These are phyloP conservation scores for Cryptosporidium andersoni DNA, from an alignment of 169 alveolate species.

Conservation along the genomic window DNA sequence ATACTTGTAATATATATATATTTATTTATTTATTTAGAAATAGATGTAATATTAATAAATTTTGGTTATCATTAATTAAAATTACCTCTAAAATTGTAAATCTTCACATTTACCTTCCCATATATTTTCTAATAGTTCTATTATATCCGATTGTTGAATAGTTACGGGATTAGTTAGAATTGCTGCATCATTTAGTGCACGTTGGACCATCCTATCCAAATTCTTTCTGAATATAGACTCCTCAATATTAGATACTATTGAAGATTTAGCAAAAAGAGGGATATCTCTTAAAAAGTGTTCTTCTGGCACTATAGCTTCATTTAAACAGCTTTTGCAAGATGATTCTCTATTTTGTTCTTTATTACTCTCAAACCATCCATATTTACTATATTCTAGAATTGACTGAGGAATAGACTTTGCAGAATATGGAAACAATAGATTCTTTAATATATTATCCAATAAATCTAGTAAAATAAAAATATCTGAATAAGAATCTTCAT, in stretches of 20 bases:
- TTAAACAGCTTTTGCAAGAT: background rate
- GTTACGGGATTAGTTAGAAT: slow-evolving; percentile 38
- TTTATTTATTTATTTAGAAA: background rate
- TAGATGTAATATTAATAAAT: background rate
- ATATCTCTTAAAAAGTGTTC: slow-evolving; percentile 6
- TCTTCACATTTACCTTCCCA: slow-evolving; percentile 20
- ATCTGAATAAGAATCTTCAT: background rate
- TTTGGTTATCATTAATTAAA: background rate
- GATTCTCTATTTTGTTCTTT: background rate
- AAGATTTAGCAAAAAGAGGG: slow-evolving; percentile 16
- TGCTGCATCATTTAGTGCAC: slow-evolving; percentile 57
- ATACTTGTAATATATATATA: background rate
- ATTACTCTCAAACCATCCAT: slow-evolving; percentile 51
- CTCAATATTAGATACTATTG: slow-evolving; percentile 2
- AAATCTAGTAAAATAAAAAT: slow-evolving; percentile 1
- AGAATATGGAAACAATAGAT: slow-evolving; percentile 20
- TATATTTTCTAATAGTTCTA: background rate
- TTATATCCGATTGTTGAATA: slow-evolving; percentile 1
- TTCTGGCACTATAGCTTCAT: background rate
- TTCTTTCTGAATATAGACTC: background rate
- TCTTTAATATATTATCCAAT: slow-evolving; percentile 1
- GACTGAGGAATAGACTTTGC: slow-evolving; percentile 5
- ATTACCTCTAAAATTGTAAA: background rate
- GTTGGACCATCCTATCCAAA: slow-evolving; percentile 33
- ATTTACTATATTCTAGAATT: background rate